Evolutionary conservation across 176 grass and related monocot genomes (phyloP).

Genomic region (Phyllostachys edulis): DNA sequence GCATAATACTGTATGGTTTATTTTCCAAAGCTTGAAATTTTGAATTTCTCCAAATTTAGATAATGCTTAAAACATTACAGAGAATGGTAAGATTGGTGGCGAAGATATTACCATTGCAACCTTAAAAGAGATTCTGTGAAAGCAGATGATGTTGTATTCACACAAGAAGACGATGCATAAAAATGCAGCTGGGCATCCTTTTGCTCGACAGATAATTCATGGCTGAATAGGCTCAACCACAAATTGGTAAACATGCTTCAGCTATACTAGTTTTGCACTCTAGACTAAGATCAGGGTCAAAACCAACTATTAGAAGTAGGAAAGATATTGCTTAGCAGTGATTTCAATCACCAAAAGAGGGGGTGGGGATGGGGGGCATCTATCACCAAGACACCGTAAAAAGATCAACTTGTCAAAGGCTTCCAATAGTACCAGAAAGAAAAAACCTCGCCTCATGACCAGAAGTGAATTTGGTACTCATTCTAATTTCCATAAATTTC

Average conservation of each 20-base stretch:
- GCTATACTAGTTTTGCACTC: neutral
- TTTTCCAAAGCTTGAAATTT: neutral
- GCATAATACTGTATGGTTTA: no score
- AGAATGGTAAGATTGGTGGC: neutral
- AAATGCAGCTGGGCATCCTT: neutral
- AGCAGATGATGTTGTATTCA: neutral
- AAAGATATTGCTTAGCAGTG: neutral
- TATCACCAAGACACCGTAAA: neutral
- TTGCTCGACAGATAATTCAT: neutral
- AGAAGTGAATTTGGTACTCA: neutral
- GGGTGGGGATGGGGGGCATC: neutral
- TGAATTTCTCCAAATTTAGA: neutral
- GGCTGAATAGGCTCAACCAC: neutral
- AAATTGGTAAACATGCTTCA: neutral
- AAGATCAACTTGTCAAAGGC: constrained; percentile 13
- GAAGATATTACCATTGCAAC: neutral
- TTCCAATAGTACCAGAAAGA: neutral
- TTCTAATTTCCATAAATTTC: neutral
- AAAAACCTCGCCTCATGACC: neutral
- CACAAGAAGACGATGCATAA: neutral
- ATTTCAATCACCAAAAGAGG: neutral
- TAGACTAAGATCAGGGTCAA: neutral
- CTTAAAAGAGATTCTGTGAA: neutral
- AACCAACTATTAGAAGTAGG: neutral
- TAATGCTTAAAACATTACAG: neutral